Evolutionary conservation across 2,329 filamentous ascomycete genomes (phyloP), one percentile per base, ranked within the genome.

Genomic region (Triangularia setosa): DNA sequence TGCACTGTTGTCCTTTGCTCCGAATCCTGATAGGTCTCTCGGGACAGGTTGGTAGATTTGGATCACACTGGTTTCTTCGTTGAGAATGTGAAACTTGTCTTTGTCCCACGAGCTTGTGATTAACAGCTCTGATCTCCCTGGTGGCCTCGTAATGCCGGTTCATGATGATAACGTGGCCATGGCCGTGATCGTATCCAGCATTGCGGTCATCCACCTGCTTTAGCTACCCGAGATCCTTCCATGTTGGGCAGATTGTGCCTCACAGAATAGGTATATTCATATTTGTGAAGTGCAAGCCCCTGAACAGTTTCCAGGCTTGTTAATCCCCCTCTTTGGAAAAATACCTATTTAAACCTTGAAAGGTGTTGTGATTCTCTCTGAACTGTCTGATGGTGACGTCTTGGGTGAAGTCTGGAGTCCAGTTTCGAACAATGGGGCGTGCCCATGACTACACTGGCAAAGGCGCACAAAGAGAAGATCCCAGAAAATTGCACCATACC

Each of bases 31-130:
- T 30, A 85, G 71, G 53, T 84, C 76, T 6, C 72, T 73, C 0
- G 79, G 80, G 4, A 81, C 76, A 1, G 83, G 81, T 68, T 84
- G 79, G 61, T 84, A 84, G 30, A 84, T 79, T 68, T 84, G 78
- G 35, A 86, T 81, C 52, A 86, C 71, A 0, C 79, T 83, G 1
- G 83, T 84, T 65, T 82, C 74, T 62, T 83, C 82, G 65, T 83
- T 77, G 61, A 84, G 73, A 24, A 86, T 76, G 53, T 81, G 78
- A 62, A 87, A 86, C 72, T 87, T 84, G 65, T 87, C 84, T 72
- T 82, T 81, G 65, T 82, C 80, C 11, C n/a, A 77, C 76, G n/a
- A 83, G 68, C 63, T 79, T 79, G 68, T 84, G 81, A 63, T 81
- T 79, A 0, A 79, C 80, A 11, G 82, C 83, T 1, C 82, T 78